Evolutionary conservation across 208 protist species (phyloP).

Genomic region (Eutreptiella sp.): DNA sequence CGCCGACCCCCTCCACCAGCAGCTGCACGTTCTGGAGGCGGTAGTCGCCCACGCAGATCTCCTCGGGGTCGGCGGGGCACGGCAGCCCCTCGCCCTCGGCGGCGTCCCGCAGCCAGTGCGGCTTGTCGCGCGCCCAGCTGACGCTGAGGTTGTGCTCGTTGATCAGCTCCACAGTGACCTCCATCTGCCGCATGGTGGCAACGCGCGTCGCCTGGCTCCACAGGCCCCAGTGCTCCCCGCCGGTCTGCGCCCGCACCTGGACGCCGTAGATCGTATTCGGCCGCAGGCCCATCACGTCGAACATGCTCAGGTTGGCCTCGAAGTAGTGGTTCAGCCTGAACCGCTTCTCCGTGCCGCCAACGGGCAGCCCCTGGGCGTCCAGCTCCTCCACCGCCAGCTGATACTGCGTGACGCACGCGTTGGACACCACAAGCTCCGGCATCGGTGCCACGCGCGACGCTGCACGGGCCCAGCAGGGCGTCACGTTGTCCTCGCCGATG

Average conservation of each 20-base stretch:
- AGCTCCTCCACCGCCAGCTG: conserved; percentile 62
- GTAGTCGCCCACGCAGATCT: conserved; percentile 62
- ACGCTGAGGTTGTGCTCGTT: conserved; percentile 59
- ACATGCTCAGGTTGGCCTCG: conserved; percentile 39
- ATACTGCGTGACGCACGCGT: conserved; percentile 43
- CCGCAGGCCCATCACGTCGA: conserved; percentile 56
- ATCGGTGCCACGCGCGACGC: no score
- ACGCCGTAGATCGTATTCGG: conserved; percentile 75
- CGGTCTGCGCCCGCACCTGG: conserved; percentile 57
- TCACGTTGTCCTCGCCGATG: no score
- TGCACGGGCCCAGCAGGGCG: no score
- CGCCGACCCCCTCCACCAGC: conserved; percentile 56
- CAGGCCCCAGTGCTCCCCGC: conserved; percentile 65
- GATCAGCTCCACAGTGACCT: conserved; percentile 58
- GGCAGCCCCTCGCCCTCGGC: no score
- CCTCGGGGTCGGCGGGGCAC: conserved; percentile 27
- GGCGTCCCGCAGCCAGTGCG: conserved; percentile 40
- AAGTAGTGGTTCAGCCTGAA: conserved; percentile 53
- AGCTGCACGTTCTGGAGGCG: conserved; percentile 65
- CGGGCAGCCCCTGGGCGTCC: no score
- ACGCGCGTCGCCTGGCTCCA: conserved; percentile 70
- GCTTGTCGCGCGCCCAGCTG: conserved; percentile 61
- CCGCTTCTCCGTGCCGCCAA: conserved; percentile 31
- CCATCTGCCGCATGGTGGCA: conserved; percentile 63
- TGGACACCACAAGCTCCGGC: no score